Evolutionary conservation across 225 moss, liverwort and hornwort species (phyloP).

Genomic region (Thuidium tamariscinum): DNA sequence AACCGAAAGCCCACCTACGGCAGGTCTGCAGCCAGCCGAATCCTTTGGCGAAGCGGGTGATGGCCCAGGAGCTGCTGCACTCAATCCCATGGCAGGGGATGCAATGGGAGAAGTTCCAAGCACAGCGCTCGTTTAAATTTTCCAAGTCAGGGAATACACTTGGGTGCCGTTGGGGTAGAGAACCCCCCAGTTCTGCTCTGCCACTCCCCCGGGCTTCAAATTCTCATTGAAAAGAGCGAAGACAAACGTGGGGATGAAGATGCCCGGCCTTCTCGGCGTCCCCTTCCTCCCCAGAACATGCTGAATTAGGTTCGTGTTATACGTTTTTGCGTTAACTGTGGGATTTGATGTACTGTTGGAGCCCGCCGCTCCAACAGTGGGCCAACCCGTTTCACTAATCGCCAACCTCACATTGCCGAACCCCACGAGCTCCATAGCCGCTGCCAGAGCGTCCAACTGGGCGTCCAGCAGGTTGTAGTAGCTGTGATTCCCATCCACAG

Average conservation of each 20-base stretch:
- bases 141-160: constrained; percentile 24
- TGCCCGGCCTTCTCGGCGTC: constrained; percentile 34
- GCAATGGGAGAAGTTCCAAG: neutral
- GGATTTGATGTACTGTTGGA: constrained; percentile 6
- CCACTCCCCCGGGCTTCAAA: constrained; percentile 27
- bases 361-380: constrained; percentile 40
- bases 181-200: constrained; percentile 49
- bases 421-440: constrained; percentile 47
- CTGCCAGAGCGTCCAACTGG: constrained; percentile 53
- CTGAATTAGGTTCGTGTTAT: constrained; percentile 14
- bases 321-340: constrained; percentile 20
- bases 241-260: constrained; percentile 33
- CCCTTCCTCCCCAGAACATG: constrained; percentile 9
- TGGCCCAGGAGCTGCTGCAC: neutral
- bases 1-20: neutral
- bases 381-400: constrained; percentile 82
- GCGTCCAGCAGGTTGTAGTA: constrained; percentile 62
- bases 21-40: neutral
- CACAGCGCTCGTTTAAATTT: neutral
- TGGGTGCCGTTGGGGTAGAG: constrained; percentile 22
- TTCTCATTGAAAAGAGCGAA: constrained; percentile 47
- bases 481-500: constrained; percentile 32
- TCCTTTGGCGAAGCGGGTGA: neutral
- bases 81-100: neutral
- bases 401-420: constrained; percentile 40